A percentile compares a stretch with the other conserved stretches of the same genome.
Evolutionary conservation across 2,329 filamentous ascomycete genomes (phyloP).

Genomic region (Metarhizium brunneum): DNA sequence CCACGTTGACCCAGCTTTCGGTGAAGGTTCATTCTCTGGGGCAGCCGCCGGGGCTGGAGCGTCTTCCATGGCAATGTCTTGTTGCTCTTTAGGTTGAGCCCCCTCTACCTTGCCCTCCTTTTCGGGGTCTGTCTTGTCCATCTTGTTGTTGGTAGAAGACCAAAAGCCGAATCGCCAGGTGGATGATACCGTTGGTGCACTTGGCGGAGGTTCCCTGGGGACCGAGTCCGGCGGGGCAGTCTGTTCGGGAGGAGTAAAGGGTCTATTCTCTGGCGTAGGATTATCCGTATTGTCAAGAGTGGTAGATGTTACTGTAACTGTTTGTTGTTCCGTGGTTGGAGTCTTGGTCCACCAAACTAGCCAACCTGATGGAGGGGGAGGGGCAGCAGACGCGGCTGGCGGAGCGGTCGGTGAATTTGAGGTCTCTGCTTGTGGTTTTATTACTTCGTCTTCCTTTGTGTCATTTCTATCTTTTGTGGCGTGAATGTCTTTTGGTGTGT

Average conservation of each 20-base stretch:
- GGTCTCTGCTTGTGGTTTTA: not conserved
- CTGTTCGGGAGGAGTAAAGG: slow-evolving; percentile 15
- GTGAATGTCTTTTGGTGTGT: not conserved
- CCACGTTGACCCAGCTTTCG: slow-evolving; percentile 58
- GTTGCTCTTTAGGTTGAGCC: slow-evolving; percentile 13
- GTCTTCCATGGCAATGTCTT: slow-evolving; percentile 36
- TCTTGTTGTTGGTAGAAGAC: slow-evolving; percentile 14
- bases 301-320: slow-evolving; percentile 8
- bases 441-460: not conserved
- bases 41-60: slow-evolving; percentile 25
- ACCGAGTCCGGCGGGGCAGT: slow-evolving; percentile 9
- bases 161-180: slow-evolving; percentile 33
- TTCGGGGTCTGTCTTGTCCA: not conserved
- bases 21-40: slow-evolving; percentile 22
- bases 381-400: slow-evolving; percentile 6
- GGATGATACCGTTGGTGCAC: slow-evolving; percentile 12
- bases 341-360: slow-evolving; percentile 39
- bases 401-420: not conserved
- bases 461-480: not conserved
- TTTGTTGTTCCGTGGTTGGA: slow-evolving; percentile 10
- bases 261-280: slow-evolving; percentile 10
- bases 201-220: slow-evolving; percentile 9
- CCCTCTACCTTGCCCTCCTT: slow-evolving; percentile 1
- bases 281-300: slow-evolving; percentile 3
- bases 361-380: slow-evolving; percentile 37